These are phyloP conservation scores for Phaeosphaeria sp. DNA, from an alignment of 2,329 filamentous ascomycete species.

Conservation along the genomic window DNA sequence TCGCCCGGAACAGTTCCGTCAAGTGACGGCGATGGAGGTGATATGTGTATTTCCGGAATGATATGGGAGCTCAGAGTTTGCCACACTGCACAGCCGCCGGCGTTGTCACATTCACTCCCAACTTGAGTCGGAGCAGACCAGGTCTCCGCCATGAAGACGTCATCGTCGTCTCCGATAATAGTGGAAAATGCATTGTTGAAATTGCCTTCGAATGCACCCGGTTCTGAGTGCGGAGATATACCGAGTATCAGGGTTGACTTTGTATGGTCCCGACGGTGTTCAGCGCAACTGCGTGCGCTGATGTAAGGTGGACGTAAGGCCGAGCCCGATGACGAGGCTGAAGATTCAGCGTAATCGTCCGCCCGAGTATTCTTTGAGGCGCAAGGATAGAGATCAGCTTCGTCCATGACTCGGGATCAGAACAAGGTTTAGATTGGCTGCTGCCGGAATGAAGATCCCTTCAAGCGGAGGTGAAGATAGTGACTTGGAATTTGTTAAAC, in stretches of 20 bases:
- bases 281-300: background rate
- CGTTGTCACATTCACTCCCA: background rate
- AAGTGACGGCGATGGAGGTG: background rate
- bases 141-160: background rate
- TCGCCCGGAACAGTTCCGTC: background rate
- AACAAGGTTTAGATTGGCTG: too few relatives aligned
- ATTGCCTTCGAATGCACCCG: background rate
- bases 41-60: background rate
- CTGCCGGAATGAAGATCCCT: too few relatives aligned
- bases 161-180: background rate
- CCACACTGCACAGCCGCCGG: background rate
- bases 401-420: too few relatives aligned
- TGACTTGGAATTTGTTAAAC: background rate
- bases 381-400: too few relatives aligned
- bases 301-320: background rate
- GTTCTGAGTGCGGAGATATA: background rate
- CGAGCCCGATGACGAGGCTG: background rate
- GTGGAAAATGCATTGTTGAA: background rate
- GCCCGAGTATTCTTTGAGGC: background rate
- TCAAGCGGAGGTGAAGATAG: background rate
- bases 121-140: background rate
- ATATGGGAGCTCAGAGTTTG: background rate
- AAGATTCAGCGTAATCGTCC: background rate
- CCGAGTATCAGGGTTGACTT: background rate
- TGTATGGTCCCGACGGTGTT: background rate